Conservation (phyloP, 192 early-diverging fungal species). For the Dissophora globulifera region DNA sequence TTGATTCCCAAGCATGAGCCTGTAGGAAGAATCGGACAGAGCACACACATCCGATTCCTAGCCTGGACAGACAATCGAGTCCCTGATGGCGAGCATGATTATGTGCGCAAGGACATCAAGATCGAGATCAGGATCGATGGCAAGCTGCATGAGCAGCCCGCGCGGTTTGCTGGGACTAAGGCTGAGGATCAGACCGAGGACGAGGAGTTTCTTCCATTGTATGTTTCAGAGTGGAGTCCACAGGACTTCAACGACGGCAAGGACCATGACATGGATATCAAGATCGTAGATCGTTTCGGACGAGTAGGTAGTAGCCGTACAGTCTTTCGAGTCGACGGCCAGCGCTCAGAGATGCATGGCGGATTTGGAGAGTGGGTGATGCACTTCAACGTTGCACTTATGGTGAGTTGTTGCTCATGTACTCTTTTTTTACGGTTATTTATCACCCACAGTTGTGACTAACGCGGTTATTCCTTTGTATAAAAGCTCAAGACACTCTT, state of each 20-base stretch:
- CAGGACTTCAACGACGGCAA: constrained; percentile 70
- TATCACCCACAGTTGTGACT: too few species aligned
- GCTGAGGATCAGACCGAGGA: constrained; percentile 32
- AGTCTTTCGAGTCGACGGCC: constrained; percentile 77
- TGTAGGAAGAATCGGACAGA: constrained; percentile 64
- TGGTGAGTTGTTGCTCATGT: constrained; percentile 62
- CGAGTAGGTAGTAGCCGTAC: constrained; percentile 54
- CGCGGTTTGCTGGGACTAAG: constrained; percentile 59
- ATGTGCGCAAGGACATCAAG: constrained; percentile 38
- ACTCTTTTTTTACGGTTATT: too few species aligned
- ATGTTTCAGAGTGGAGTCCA: constrained; percentile 78
- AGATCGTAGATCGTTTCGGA: constrained; percentile 68
- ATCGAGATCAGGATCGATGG: constrained; percentile 67
- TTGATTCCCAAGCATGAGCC: constrained; percentile 79
- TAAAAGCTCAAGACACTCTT: constrained; percentile 39
- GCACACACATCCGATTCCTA: constrained; percentile 80
- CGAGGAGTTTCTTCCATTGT: constrained; percentile 74
- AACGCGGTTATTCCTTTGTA: not conserved
- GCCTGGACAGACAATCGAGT: constrained; percentile 69
- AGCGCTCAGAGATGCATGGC: constrained; percentile 67
- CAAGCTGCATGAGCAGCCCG: constrained; percentile 48
- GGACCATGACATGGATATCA: constrained; percentile 70
- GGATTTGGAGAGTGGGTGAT: constrained; percentile 81
- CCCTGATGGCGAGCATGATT: constrained; percentile 19
- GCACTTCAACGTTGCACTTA: constrained; percentile 62